Conservation (phyloP, 352 stramenopile species). For the Peronospora belbahrii region DNA sequence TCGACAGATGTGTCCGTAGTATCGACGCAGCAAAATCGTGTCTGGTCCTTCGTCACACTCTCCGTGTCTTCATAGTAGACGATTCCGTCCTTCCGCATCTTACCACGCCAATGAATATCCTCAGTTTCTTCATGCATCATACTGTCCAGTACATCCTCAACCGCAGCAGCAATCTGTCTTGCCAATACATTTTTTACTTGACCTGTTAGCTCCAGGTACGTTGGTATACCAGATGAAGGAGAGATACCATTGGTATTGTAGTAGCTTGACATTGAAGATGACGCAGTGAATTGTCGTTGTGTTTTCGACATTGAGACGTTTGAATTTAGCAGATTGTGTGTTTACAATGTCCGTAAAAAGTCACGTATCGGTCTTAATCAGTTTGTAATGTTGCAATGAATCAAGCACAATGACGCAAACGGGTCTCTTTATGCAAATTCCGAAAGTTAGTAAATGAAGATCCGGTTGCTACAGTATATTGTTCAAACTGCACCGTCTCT, state of each 20-base stretch:
- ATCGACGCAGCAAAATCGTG: constrained; percentile 34
- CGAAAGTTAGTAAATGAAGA: too few species aligned
- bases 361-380: too few species aligned
- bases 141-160: constrained; percentile 32
- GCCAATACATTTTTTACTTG: constrained; percentile 18
- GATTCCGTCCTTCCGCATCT: constrained; percentile 30
- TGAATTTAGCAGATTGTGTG: background rate
- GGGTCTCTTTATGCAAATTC: too few species aligned
- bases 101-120: constrained; percentile 22
- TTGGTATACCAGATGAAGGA: constrained; percentile 4
- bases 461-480: too few species aligned
- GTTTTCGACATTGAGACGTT: background rate
- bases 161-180: constrained; percentile 25
- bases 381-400: too few species aligned
- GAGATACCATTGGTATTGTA: constrained; percentile 2
- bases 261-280: constrained; percentile 17
- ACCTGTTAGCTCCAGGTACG: constrained; percentile 17
- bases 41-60: constrained; percentile 28
- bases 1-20: constrained; percentile 24
- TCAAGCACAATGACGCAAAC: too few species aligned
- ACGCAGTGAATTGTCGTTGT: constrained; percentile 3
- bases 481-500: too few species aligned
- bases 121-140: constrained; percentile 31
- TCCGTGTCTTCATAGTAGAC: constrained; percentile 32
- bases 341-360: too few species aligned